Conservation (phyloP, 2,329 filamentous ascomycete species). For the Hymenoscyphus salicellus region DNA sequence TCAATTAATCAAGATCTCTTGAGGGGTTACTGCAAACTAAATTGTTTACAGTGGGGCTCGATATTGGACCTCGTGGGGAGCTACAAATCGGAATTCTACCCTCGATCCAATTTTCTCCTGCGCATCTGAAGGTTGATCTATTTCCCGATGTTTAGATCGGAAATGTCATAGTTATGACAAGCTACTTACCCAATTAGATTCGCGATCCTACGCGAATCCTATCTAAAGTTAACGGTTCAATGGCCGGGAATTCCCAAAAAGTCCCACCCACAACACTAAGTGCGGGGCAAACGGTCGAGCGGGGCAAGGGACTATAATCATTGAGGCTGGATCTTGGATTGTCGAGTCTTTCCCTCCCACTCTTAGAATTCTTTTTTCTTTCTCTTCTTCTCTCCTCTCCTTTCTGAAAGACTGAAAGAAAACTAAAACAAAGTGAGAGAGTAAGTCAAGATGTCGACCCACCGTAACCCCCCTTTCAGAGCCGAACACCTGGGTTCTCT, state of each 20-base stretch:
- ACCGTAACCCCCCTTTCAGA: conserved; percentile 45
- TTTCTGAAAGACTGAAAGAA: not conserved
- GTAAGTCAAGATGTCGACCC: conserved; percentile 15
- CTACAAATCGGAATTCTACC: conserved; percentile 2
- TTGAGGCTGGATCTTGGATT: not conserved
- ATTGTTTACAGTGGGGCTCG: not conserved
- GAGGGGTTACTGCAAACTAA: not conserved
- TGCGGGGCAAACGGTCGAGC: conserved; percentile 2
- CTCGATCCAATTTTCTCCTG: too few species aligned
- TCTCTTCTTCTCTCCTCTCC: too few species aligned
- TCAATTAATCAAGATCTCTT: not conserved
- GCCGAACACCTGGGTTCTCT: conserved; percentile 66
- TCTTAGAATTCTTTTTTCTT: too few species aligned
- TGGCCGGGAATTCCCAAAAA: not conserved
- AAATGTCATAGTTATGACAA: not conserved
- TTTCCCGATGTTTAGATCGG: not conserved
- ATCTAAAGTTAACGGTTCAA: not conserved
- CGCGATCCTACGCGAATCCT: not conserved
- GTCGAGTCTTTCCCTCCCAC: too few species aligned
- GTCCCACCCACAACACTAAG: not conserved
- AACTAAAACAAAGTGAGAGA: not conserved
- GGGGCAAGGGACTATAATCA: not conserved
- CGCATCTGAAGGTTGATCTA: not conserved
- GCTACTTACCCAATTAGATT: not conserved
- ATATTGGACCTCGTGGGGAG: not conserved